Evolutionary conservation across 768 basidiomycete genomes (phyloP).

Genomic region (Cantharellus anzutake): DNA sequence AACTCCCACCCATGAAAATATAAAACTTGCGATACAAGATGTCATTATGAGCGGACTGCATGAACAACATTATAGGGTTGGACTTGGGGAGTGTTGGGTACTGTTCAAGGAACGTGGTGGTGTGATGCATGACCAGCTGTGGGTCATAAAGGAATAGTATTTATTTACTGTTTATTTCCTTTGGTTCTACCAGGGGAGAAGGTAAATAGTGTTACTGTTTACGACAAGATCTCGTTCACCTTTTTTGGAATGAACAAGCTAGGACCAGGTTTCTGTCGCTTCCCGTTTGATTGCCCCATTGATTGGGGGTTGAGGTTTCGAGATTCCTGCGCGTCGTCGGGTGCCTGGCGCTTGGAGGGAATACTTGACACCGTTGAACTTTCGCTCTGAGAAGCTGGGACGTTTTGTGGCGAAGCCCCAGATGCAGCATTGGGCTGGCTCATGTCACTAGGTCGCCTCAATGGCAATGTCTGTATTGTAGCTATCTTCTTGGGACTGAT

Average conservation of each 20-base stretch:
- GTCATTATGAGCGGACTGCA: background rate
- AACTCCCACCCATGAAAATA: constrained; percentile 54
- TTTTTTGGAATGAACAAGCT: constrained; percentile 49
- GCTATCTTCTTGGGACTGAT: too few species aligned
- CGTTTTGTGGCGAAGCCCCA: too few species aligned
- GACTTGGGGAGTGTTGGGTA: background rate
- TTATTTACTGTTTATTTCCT: background rate
- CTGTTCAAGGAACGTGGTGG: background rate
- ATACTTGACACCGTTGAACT: too few species aligned
- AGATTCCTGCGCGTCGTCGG: background rate
- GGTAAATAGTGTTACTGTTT: background rate
- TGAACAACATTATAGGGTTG: background rate
- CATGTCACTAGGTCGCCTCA: too few species aligned
- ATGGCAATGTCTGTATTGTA: too few species aligned
- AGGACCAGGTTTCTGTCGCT: constrained; percentile 12
- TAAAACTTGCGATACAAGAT: background rate
- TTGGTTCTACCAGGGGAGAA: background rate
- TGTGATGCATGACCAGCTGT: background rate
- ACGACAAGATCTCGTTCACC: constrained; percentile 4
- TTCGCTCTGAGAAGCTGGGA: too few species aligned
- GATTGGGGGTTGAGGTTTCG: background rate
- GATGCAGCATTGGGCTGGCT: too few species aligned
- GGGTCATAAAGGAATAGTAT: constrained; percentile 1
- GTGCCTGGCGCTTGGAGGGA: too few species aligned
- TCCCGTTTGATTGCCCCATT: background rate